A percentile compares a stretch with the other conserved stretches of the same genome.
Evolutionary conservation across 2,329 filamentous ascomycete genomes (phyloP).

Genomic region (Colletotrichum sublineola): DNA sequence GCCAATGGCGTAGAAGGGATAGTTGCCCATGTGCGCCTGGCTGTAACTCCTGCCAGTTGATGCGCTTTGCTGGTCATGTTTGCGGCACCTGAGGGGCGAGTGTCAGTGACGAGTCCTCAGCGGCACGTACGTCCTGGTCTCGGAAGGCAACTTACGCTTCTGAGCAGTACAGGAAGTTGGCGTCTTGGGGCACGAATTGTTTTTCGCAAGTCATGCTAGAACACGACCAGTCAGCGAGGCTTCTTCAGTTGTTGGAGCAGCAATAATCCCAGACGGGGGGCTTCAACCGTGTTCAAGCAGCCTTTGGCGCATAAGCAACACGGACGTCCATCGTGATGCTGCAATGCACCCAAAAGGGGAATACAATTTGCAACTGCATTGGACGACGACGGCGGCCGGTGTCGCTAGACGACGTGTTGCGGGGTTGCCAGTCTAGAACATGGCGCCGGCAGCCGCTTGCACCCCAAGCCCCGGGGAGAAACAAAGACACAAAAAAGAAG

Average conservation of each 20-base stretch:
- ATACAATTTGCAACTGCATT: constrained; percentile 31
- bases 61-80: constrained; percentile 56
- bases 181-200: constrained; percentile 71
- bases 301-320: constrained; percentile 22
- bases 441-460: constrained; percentile 27
- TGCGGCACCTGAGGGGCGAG: constrained; percentile 61
- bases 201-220: constrained; percentile 76
- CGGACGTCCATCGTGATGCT: constrained; percentile 51
- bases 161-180: constrained; percentile 72
- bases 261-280: constrained; percentile 38
- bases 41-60: constrained; percentile 36
- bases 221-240: constrained; percentile 48
- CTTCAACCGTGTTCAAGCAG: constrained; percentile 39
- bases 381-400: constrained; percentile 39
- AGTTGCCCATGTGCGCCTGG: constrained; percentile 46
- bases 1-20: constrained; percentile 60
- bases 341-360: constrained; percentile 47
- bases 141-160: constrained; percentile 64
- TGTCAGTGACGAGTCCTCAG: constrained; percentile 22
- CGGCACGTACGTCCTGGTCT: background rate
- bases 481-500: background rate
- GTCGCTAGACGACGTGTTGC: constrained; percentile 26
- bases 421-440: constrained; percentile 33
- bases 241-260: constrained; percentile 50
- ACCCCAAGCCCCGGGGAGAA: constrained; percentile 11